phyloP scores from a whole-genome alignment of 306 rosid species.

The Rosa rugosa region DNA sequence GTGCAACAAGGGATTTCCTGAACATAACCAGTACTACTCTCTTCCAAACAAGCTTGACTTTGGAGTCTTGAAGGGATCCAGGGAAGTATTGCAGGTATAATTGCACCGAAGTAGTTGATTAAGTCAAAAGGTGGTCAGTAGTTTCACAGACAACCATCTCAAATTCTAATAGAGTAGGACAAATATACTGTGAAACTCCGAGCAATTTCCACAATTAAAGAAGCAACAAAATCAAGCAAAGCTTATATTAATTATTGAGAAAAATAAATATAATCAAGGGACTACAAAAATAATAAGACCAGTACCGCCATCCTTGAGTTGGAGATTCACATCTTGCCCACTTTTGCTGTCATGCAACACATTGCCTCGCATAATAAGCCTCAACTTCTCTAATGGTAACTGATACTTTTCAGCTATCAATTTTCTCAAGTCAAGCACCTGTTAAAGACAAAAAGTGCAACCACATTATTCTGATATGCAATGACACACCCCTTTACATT shows the following conservation, averaged over 20 bases:
- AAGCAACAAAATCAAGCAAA: not conserved
- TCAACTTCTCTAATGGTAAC: constrained; percentile 61
- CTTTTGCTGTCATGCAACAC: constrained; percentile 62
- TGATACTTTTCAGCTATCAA: constrained; percentile 54
- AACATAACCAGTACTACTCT: not conserved
- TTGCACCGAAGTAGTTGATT: not conserved
- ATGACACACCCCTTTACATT: not conserved
- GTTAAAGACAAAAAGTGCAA: constrained; percentile 26
- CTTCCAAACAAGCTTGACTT: not conserved
- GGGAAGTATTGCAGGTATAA: not conserved
- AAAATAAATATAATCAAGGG: not conserved
- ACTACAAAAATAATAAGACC: not conserved
- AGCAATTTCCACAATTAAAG: not conserved
- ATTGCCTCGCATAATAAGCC: constrained; percentile 72
- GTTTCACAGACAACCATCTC: not conserved
- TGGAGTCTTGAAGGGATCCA: not conserved
- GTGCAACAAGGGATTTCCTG: not conserved
- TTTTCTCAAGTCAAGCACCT: constrained; percentile 79
- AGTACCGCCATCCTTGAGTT: constrained; percentile 76
- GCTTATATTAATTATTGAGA: not conserved
- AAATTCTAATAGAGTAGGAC: not conserved
- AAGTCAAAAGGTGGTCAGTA: not conserved
- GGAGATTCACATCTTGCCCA: constrained; percentile 50
- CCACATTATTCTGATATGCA: constrained; percentile 8
- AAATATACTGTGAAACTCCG: not conserved